Evolutionary conservation across 192 early-diverging fungal species (phyloP).

Genomic region (Podila horticola): DNA sequence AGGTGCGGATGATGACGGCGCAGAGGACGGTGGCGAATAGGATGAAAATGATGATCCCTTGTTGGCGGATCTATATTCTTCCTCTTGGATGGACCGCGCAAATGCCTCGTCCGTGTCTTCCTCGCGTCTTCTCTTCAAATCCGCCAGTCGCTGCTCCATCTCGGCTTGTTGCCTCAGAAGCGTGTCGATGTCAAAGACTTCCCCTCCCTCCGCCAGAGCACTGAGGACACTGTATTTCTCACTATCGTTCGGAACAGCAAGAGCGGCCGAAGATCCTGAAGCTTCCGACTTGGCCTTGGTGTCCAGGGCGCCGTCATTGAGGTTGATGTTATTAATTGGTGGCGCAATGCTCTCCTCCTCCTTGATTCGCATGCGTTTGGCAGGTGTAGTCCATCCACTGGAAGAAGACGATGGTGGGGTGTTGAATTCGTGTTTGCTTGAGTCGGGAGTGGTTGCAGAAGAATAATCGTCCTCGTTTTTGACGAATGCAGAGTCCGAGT

Average conservation of each 20-base stretch:
- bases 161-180: constrained; percentile 27
- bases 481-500: not conserved
- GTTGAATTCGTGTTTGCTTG: not conserved
- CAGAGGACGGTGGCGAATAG: not conserved
- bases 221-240: constrained; percentile 19
- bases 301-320: not conserved
- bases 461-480: not conserved
- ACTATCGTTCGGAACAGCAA: not conserved
- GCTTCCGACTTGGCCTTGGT: not conserved
- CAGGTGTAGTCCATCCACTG: not conserved
- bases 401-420: not conserved
- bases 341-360: not conserved
- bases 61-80: constrained; percentile 16
- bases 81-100: constrained; percentile 35
- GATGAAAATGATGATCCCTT: not conserved
- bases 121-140: constrained; percentile 28
- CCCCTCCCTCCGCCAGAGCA: constrained; percentile 25
- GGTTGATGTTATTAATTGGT: constrained; percentile 4
- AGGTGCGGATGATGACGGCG: not conserved
- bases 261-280: constrained; percentile 7
- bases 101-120: constrained; percentile 42
- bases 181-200: constrained; percentile 27
- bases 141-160: constrained; percentile 37
- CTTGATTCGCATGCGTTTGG: not conserved
- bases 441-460: not conserved